phyloP scores from a whole-genome alignment of 1,284 basidiomycete genomes.

The Ustilago vetiveriae region DNA sequence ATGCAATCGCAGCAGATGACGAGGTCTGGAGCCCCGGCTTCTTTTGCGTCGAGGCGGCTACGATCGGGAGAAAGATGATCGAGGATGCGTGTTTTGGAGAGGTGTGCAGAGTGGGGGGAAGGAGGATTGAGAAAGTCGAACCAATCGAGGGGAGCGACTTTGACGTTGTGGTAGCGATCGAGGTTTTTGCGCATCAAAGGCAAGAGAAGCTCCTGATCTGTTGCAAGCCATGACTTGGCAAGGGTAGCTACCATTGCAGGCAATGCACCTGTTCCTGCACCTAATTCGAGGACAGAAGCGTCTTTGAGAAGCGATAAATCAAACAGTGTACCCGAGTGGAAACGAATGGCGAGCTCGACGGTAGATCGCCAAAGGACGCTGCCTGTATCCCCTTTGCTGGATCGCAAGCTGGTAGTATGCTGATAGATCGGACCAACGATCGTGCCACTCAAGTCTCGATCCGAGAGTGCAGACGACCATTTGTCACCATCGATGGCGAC shows the following conservation, averaged over 20 bases:
- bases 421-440: slow-evolving; percentile 29
- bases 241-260: slow-evolving; percentile 34
- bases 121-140: slow-evolving; percentile 39
- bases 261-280: slow-evolving; percentile 61
- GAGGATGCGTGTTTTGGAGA: slow-evolving; percentile 22
- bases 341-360: slow-evolving; percentile 39
- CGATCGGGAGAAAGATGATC: slow-evolving; percentile 9
- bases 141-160: slow-evolving; percentile 36
- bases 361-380: slow-evolving; percentile 62
- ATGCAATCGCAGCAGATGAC: slow-evolving; percentile 59
- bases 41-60: neutral
- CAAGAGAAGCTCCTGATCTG: slow-evolving; percentile 54
- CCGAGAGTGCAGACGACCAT: slow-evolving; percentile 13
- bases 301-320: slow-evolving; percentile 7
- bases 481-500: slow-evolving; percentile 23
- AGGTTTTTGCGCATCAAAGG: slow-evolving; percentile 54
- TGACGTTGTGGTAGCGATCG: neutral
- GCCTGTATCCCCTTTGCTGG: slow-evolving; percentile 57
- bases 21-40: slow-evolving; percentile 22
- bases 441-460: slow-evolving; percentile 28
- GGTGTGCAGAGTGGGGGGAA: slow-evolving; percentile 15
- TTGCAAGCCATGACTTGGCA: slow-evolving; percentile 53
- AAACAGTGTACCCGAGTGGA: slow-evolving; percentile 22
- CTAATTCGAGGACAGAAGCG: slow-evolving; percentile 55
- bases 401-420: slow-evolving; percentile 55